Conservation (phyloP, 768 basidiomycete genomes). For the Trametes cingulata region DNA sequence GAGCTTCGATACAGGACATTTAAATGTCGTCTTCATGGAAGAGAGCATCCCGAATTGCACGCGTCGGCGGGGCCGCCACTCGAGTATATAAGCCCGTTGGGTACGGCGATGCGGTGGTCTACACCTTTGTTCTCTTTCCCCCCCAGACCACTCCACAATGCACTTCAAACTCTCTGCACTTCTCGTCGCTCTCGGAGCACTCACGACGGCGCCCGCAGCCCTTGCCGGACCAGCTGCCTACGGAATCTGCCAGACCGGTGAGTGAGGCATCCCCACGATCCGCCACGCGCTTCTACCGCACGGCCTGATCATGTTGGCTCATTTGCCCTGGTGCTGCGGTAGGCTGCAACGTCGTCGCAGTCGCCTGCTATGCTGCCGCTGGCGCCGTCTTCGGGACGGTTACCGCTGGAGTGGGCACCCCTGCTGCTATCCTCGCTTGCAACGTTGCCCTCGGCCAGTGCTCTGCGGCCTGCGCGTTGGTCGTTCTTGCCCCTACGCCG, state of each 20-base stretch:
- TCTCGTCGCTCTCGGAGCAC: background rate
- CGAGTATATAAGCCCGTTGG: too few relatives aligned
- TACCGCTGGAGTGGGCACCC: constrained; percentile 38
- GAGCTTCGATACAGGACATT: too few relatives aligned
- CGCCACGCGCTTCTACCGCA: constrained; percentile 13
- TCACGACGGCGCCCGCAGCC: constrained; percentile 1
- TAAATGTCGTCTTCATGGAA: too few relatives aligned
- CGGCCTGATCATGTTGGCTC: too few relatives aligned
- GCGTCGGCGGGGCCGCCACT: too few relatives aligned
- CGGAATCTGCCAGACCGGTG: constrained; percentile 45
- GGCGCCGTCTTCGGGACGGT: constrained; percentile 46
- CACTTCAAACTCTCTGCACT: constrained; percentile 4
- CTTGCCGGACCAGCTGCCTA: constrained; percentile 40
- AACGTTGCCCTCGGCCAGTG: constrained; percentile 47
- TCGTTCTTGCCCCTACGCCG: constrained; percentile 39
- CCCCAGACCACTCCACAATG: constrained; percentile 1
- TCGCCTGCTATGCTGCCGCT: constrained; percentile 46
- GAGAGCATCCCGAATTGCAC: too few relatives aligned
- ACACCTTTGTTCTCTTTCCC: too few relatives aligned
- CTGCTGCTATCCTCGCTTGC: constrained; percentile 42
- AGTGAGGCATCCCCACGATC: constrained; percentile 23
- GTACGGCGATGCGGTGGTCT: too few relatives aligned
- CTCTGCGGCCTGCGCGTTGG: constrained; percentile 40
- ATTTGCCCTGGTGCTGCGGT: background rate
- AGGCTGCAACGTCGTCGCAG: constrained; percentile 40